A percentile compares a stretch with the other conserved stretches of the same genome.
These are phyloP conservation scores for Astrephomene gubernaculifera DNA, from an alignment of 139 green algal genomes.

Conservation along the genomic window DNA sequence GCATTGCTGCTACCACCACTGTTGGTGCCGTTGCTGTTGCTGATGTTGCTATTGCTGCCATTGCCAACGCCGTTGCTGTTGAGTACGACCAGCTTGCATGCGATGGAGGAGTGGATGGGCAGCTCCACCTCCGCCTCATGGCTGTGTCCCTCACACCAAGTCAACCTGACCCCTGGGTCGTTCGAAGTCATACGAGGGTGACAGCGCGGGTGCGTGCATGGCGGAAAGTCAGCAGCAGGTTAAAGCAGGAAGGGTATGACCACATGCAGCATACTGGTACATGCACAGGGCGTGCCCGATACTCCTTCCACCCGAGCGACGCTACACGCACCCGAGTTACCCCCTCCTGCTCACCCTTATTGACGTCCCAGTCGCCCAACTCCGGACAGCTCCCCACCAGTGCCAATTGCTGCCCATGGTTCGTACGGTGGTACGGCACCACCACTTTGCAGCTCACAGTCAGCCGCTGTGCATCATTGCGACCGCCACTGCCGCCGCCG, in stretches of 20 bases:
- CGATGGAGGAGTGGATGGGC: conserved; percentile 23
- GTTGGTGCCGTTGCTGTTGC: too few species aligned
- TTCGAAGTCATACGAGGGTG: too few species aligned
- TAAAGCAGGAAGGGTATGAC: too few species aligned
- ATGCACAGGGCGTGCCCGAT: too few species aligned
- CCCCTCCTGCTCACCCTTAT: conserved; percentile 29
- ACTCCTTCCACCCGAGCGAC: too few species aligned
- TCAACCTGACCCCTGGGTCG: conserved; percentile 2
- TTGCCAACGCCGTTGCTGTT: neutral
- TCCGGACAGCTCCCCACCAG: conserved; percentile 36
- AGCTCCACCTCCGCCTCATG: conserved; percentile 27
- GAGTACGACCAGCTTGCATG: conserved; percentile 37
- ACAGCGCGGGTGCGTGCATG: too few species aligned
- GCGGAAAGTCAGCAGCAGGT: too few species aligned
- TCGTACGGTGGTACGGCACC: conserved; percentile 24
- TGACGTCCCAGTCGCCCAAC: conserved; percentile 47
- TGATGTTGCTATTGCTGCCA: too few species aligned
- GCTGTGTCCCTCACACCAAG: conserved; percentile 40
- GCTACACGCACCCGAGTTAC: too few species aligned
- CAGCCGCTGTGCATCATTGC: neutral
- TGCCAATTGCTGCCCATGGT: conserved; percentile 32
- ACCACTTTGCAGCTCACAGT: neutral
- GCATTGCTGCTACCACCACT: too few species aligned
- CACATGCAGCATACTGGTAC: too few species aligned
- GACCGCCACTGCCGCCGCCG: neutral